A percentile compares a stretch with the other conserved stretches of the same genome.
Evolutionary conservation across 2,329 filamentous ascomycete species (phyloP).

Genomic region (Ilyonectria sp.): DNA sequence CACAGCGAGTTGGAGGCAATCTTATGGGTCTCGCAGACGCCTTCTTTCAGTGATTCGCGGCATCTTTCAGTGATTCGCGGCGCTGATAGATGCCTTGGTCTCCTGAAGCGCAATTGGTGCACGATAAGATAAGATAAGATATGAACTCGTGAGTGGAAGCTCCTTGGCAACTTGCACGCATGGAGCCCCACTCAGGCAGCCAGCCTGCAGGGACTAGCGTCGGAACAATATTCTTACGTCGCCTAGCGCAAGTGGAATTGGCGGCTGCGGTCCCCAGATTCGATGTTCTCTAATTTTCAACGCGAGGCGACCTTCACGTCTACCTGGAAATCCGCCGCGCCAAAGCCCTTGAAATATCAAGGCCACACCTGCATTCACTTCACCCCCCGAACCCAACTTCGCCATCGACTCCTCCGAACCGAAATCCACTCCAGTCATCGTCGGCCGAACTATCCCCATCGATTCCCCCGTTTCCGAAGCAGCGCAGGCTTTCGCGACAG

Average conservation of each 20-base stretch:
- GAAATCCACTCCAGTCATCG: neutral
- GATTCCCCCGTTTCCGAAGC: conserved; percentile 22
- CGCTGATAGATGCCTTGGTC: neutral
- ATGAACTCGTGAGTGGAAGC: neutral
- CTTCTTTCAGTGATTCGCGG: neutral
- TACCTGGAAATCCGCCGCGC: conserved; percentile 28
- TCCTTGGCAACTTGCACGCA: neutral
- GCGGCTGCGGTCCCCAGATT: conserved; percentile 57
- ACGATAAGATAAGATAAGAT: conserved; percentile 18
- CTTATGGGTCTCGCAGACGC: too few species aligned
- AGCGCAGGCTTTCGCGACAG: conserved; percentile 37
- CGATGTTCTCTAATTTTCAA: conserved; percentile 58
- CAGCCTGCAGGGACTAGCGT: conserved; percentile 29
- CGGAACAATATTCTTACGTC: conserved; percentile 55
- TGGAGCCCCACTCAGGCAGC: conserved; percentile 21
- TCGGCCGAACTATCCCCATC: neutral
- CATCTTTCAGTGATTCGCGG: neutral
- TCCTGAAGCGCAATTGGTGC: neutral
- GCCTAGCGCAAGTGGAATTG: conserved; percentile 61
- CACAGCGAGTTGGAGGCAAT: neutral
- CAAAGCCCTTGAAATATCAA: conserved; percentile 28
- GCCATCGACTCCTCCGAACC: conserved; percentile 18
- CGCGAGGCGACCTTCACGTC: conserved; percentile 50
- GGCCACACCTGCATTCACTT: conserved; percentile 15
- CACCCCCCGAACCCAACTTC: conserved; percentile 27